Conservation (phyloP, 2,329 filamentous ascomycete genomes). For the Colletotrichum zoysiae region DNA sequence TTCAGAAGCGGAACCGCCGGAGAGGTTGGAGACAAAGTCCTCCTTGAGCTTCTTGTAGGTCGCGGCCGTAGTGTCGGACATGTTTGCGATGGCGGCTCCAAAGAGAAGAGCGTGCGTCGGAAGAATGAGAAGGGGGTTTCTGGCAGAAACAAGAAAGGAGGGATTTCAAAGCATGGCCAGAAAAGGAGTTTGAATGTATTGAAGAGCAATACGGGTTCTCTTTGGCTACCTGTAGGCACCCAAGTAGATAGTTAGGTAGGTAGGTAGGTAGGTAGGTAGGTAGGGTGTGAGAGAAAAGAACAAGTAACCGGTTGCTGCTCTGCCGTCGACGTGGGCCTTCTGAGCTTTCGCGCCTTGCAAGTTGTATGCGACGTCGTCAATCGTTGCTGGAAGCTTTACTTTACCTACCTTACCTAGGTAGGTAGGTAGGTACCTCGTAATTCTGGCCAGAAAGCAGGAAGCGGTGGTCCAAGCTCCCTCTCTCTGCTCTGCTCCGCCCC, state of each 20-base stretch:
- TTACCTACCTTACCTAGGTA: too few relatives aligned
- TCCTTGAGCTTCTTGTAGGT: slow-evolving; percentile 94
- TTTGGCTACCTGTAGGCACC: too few relatives aligned
- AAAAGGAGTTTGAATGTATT: neutral
- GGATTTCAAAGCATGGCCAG: slow-evolving; percentile 1
- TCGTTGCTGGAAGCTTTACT: neutral
- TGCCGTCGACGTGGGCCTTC: neutral
- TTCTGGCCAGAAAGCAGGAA: slow-evolving; percentile 13
- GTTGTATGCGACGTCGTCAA: slow-evolving; percentile 12
- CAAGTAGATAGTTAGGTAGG: too few relatives aligned
- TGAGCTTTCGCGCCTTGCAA: neutral
- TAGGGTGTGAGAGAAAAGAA: neutral
- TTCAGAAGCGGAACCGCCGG: slow-evolving; percentile 84
- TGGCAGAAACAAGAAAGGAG: neutral
- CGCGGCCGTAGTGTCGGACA: slow-evolving; percentile 53
- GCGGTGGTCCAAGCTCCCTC: slow-evolving; percentile 17
- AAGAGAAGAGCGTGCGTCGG: neutral
- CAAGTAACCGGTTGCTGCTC: slow-evolving; percentile 13
- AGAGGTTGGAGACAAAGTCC: slow-evolving; percentile 92
- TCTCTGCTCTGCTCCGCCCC: neutral
- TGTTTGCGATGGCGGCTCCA: slow-evolving; percentile 43
- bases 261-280: too few relatives aligned
- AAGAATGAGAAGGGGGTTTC: neutral
- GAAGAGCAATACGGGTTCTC: neutral
- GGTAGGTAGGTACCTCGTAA: neutral